Evolutionary conservation across 495 filamentous ascomycete species (phyloP), one percentile per base, ranked within the genome.

Genomic region (Penicillium soppii): DNA sequence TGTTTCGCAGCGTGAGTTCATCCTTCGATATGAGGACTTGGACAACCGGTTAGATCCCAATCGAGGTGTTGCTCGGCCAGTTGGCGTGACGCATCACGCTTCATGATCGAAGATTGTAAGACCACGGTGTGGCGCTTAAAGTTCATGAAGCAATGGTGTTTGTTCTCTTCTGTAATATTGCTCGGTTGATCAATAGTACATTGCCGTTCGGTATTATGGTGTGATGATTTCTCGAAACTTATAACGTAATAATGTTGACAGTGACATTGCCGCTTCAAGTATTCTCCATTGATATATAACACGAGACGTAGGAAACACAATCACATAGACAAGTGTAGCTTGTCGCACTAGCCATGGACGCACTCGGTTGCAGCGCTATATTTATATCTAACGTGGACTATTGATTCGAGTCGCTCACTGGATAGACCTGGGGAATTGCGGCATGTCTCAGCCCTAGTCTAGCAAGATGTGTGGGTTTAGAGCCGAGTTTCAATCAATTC

Each of bases 1-100:
- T 30, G 17, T n/a, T 38, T 27, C 29, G 21, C 47, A 92, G 89
- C 77, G 87, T 37, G 88, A 91, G 56, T 85, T 92, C 54, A 84
- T 88, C 17, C 77, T 95, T 16, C 77, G 89, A 54, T 94, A 92
- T 54, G 84, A 85, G 50, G 84, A 91, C 62, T 70, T 95, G 52
- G 89, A 94, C 57, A 78, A 78, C 62, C 73, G 69, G 40, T 59
- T 77, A 52, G 74, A 77, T 37, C 67, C 71, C 36, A 70, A 68
- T 41, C 65, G 74, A 17, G 61, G 51, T 8, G 47, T 72, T 26
- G 54, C 56, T 25, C 71, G 72, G 22, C 27, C 63, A 42, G 64
- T 67, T 33, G 70, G 66, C 35, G 67, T 69, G 27, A 54, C 71
- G n/a, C 66, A 63, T 40, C 71, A 71, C 32, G 63, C 67, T 54